Evolutionary conservation across 345 rosid species (phyloP), one percentile per base, ranked within the genome.

Genomic region (Melaleuca quinquenervia): DNA sequence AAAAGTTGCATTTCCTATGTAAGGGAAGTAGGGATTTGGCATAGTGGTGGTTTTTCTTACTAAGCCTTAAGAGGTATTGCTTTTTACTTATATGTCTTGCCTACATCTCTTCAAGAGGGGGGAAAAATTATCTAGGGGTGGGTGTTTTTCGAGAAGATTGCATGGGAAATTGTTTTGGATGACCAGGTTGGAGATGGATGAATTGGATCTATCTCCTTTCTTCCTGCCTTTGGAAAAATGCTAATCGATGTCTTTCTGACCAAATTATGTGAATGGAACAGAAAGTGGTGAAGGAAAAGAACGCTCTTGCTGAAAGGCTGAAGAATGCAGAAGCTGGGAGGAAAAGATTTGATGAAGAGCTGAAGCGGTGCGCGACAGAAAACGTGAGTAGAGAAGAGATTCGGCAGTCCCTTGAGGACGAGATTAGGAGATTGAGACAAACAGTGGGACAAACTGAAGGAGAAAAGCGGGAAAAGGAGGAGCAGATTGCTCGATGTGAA

Each of bases 231-330:
- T 32, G 48, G 78, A 18, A 48, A 6, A 24, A 24, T 45, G 53
- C 20, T 49, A 49, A 36, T 52, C 32, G 60, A 55, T 51, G 76
- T 62, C 41, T 75, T 85, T 83, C 83, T 86, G 70, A 87, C 85
- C 48, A 70, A 84, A 64, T 41, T 64, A 36, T 56, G 36, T 58
- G 56, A 36, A 41, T 83, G 88, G 88, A 86, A 91, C 94, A 98
- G 99, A 95, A 95, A 91, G 93, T 96, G 84, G 92, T 92, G 80
- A 98, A 98, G 92, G 99, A 98, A 92, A 98, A 96, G 92, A 94
- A 90, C 93, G 94, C 95, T 85, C 96, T 98, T 87, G 91, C 95
- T 84, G 99, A 98, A 89, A 94, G 95, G 91, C 90, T 98, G 50
- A 98, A 96, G 92, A 82, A 90, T 84, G 95, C 97, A 64, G 99